Evolutionary conservation across 1,284 basidiomycete species (phyloP), one percentile per base, ranked within the genome.

Genomic region (Cutaneotrichosporon sp.): DNA sequence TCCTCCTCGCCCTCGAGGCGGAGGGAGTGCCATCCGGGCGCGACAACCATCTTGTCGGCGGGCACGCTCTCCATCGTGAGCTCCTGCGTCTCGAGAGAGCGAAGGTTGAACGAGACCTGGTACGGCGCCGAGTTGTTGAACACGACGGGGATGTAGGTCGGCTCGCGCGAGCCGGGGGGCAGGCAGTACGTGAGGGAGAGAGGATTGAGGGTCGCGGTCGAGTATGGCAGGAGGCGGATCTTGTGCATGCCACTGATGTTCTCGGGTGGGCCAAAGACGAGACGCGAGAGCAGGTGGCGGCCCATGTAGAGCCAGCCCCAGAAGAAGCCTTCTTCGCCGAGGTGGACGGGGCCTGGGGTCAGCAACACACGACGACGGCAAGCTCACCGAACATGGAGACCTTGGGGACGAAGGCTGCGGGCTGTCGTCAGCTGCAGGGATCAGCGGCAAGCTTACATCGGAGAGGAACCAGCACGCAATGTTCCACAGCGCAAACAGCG

Each of bases 71-170:
- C 50, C 45, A 66, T 22, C 2, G 56, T 62, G 9, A 59, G 45
- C 36, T 69, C 62, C 33, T 69, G 69, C 11, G 62, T 70, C 9
- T 85, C 86, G 43, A 94, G 84, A 7, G 91, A 87, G 4, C 87
- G 86, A 38, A 94, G 78, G 16, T 87, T 87, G 76, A 95, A 97
- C 59, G 84, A 85, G 38, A 97, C 80, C 60, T 84, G 82, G 14
- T 84, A 83, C 1, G 92, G 87, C n/a, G 84, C 83, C 3, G 94
- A 94, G 79, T 97, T 95, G 83, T 97, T 97, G 75, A 97, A 85
- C 29, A 97, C 81, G 33, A 80, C 67, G 11, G 79, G 78, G 50
- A 80, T 72, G 59, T 74, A 74, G 0, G 79, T 69, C 10, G 75
- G 71, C 38, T 75, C 67, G 14, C 58, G 54, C 9, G 64, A 61